Evolutionary conservation across 1,284 basidiomycete genomes (phyloP).

Genomic region (Pseudozyma sp.): DNA sequence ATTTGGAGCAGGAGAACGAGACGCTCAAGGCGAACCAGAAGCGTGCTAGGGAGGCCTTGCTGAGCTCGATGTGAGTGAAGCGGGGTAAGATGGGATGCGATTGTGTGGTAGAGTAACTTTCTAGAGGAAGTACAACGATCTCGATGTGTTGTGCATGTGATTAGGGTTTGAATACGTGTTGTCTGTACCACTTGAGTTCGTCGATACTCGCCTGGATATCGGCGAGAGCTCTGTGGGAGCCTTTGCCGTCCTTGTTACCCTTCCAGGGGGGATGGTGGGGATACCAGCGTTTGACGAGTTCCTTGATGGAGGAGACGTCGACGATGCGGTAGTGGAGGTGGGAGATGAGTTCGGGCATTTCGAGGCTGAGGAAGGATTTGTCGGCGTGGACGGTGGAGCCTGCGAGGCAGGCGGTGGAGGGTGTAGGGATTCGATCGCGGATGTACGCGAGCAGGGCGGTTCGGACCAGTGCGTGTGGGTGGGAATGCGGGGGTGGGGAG

Average conservation of each 20-base stretch:
- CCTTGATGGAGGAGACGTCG: slow-evolving; percentile 77
- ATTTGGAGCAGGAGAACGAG: slow-evolving; percentile 65
- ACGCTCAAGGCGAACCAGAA: slow-evolving; percentile 46
- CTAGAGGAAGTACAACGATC: too few species aligned
- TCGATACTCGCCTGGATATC: slow-evolving; percentile 81
- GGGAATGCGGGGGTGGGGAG: slow-evolving; percentile 18
- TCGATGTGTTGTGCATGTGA: too few species aligned
- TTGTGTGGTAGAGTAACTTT: not conserved
- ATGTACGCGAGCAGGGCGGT: slow-evolving; percentile 70
- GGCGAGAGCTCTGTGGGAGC: slow-evolving; percentile 75
- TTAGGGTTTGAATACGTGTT: slow-evolving; percentile 65
- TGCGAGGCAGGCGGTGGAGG: slow-evolving; percentile 76
- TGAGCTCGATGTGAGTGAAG: slow-evolving; percentile 18
- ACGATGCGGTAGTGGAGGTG: slow-evolving; percentile 72
- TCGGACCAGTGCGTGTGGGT: slow-evolving; percentile 69
- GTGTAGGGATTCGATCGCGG: slow-evolving; percentile 70
- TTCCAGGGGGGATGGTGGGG: slow-evolving; percentile 70
- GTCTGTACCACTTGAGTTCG: slow-evolving; percentile 71
- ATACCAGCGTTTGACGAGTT: slow-evolving; percentile 83
- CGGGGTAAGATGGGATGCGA: not conserved
- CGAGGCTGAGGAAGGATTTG: slow-evolving; percentile 76
- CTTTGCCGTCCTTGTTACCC: not conserved
- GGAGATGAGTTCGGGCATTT: slow-evolving; percentile 76
- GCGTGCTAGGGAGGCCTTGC: slow-evolving; percentile 44
- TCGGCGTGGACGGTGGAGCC: slow-evolving; percentile 86